These are phyloP conservation scores for Paraconiothyrium sp. DNA, from an alignment of 2,329 filamentous ascomycete genomes.

Conservation along the genomic window DNA sequence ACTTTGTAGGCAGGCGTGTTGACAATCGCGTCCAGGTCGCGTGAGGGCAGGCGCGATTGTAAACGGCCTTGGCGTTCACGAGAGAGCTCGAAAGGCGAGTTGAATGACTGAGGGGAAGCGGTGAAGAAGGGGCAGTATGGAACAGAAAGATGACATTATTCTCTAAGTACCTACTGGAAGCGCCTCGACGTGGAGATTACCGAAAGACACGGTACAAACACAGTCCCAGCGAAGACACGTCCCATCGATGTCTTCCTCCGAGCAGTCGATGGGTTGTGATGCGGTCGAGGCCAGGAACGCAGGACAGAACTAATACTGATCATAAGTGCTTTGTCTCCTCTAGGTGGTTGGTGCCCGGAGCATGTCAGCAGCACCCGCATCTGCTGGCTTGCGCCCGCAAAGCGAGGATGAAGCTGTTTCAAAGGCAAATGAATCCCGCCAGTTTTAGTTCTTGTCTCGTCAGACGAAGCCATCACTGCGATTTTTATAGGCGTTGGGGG, in stretches of 20 bases:
- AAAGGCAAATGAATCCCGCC: constrained; percentile 77
- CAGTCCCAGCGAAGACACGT: constrained; percentile 2
- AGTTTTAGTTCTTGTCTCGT: no score
- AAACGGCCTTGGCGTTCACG: not conserved
- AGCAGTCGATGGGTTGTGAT: not conserved
- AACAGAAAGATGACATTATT: not conserved
- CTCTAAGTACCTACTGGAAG: constrained; percentile 6
- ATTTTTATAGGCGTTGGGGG: no score
- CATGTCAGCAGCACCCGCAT: constrained; percentile 61
- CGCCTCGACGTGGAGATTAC: not conserved
- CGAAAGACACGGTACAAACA: constrained; percentile 1
- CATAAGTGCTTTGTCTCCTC: constrained; percentile 57
- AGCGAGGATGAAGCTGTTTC: constrained; percentile 64
- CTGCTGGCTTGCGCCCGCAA: constrained; percentile 56
- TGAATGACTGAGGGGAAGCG: not conserved
- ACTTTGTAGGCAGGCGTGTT: constrained; percentile 10
- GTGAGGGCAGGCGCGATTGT: constrained; percentile 10
- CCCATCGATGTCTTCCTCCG: constrained; percentile 4
- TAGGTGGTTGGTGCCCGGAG: constrained; percentile 59
- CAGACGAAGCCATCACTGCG: no score
- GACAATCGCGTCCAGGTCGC: constrained; percentile 9
- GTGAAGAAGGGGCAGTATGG: not conserved
- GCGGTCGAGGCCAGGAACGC: not conserved
- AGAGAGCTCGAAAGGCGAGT: not conserved
- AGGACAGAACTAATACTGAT: constrained; percentile 54